These are phyloP conservation scores for Neurospora sp. DNA, from an alignment of 495 filamentous ascomycete species.

Conservation along the genomic window DNA sequence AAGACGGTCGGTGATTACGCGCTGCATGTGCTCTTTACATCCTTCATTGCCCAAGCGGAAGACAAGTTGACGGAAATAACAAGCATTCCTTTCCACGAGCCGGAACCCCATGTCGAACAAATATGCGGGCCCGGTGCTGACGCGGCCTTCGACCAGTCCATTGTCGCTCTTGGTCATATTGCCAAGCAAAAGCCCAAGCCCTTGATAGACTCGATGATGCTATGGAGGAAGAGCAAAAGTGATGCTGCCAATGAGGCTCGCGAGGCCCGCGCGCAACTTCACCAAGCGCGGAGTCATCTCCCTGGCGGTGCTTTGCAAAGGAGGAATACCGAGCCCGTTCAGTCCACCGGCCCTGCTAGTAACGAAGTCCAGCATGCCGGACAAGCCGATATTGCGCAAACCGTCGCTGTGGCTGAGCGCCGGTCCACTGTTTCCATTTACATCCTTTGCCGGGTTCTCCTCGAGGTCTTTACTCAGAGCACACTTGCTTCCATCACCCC, in stretches of 20 bases:
- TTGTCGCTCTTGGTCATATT: constrained; percentile 86
- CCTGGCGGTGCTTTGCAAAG: constrained; percentile 26
- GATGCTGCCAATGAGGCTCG: constrained; percentile 63
- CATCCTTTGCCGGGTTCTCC: constrained; percentile 83
- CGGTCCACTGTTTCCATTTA: constrained; percentile 89
- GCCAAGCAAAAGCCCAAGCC: constrained; percentile 87
- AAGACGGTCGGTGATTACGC: constrained; percentile 96
- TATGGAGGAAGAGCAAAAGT: constrained; percentile 91
- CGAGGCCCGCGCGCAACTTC: constrained; percentile 46
- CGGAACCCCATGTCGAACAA: constrained; percentile 70
- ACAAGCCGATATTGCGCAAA: constrained; percentile 7
- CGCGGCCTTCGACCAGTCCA: constrained; percentile 86
- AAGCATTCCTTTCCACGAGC: constrained; percentile 52
- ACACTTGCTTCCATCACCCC: constrained; percentile 68
- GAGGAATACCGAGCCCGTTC: constrained; percentile 41
- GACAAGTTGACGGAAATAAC: constrained; percentile 84
- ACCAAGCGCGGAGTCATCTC: constrained; percentile 41
- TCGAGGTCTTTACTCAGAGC: constrained; percentile 88
- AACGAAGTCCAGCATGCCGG: constrained; percentile 2
- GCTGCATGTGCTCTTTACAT: constrained; percentile 89
- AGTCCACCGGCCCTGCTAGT: constrained; percentile 11
- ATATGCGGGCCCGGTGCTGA: constrained; percentile 88
- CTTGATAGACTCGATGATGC: constrained; percentile 94
- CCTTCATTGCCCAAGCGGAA: constrained; percentile 79
- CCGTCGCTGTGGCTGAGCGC: constrained; percentile 64